Evolutionary conservation across 2,329 filamentous ascomycete genomes (phyloP).

Genomic region (Fusarium euwallaceae): DNA sequence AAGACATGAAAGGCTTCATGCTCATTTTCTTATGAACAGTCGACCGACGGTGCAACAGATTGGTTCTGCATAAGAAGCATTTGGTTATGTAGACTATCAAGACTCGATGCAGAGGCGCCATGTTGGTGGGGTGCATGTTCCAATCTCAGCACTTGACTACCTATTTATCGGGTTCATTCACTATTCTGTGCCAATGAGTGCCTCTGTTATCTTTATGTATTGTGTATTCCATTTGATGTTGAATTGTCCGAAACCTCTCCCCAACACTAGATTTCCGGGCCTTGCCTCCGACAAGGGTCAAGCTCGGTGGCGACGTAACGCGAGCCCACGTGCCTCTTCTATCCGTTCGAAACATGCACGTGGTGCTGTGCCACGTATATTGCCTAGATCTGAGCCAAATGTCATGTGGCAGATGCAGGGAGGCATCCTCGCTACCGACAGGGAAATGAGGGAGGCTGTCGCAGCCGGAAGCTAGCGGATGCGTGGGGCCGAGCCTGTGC

Average conservation of each 20-base stretch:
- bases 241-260: neutral
- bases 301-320: neutral
- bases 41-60: neutral
- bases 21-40: neutral
- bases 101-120: neutral
- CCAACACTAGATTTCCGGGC: neutral
- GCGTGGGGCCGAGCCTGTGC: neutral
- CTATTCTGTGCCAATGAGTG: neutral
- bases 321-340: neutral
- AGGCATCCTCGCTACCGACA: neutral
- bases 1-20: neutral
- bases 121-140: neutral
- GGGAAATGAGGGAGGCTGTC: neutral
- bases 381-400: neutral
- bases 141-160: neutral
- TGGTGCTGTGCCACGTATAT: no score
- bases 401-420: neutral
- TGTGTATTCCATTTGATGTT: rapidly evolving
- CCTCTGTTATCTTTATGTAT: neutral
- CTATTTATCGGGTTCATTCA: neutral
- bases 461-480: neutral
- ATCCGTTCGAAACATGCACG: neutral
- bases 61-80: neutral
- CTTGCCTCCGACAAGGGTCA: neutral
- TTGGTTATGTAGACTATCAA: neutral